phyloP scores from a whole-genome alignment of 371 early-diverging fungal genomes.

The Mortierella sp. region DNA sequence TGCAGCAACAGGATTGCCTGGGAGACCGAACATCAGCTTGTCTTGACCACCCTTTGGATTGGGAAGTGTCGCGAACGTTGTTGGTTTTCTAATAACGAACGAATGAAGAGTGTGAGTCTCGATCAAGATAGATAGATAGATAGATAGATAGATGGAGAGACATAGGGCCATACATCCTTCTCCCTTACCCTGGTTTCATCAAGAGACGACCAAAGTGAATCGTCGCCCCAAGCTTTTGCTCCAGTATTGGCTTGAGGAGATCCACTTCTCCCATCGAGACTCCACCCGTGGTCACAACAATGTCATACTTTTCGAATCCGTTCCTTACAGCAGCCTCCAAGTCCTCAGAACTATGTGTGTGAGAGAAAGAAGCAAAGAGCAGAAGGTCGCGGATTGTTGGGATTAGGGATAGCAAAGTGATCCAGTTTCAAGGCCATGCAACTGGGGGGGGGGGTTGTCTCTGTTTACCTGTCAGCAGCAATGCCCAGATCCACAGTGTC shows the following conservation, averaged over 20 bases:
- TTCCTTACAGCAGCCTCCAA: conserved; percentile 60
- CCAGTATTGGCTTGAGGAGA: conserved; percentile 86
- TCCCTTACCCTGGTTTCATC: conserved; percentile 87
- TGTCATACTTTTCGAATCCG: conserved; percentile 75
- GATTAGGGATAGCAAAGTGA: too few relatives aligned
- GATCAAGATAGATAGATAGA: not conserved
- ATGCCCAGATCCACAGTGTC: conserved; percentile 81
- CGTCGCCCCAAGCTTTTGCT: conserved; percentile 75
- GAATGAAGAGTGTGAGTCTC: not conserved
- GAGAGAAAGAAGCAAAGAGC: not conserved
- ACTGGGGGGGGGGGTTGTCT: too few relatives aligned
- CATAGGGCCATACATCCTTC: not conserved
- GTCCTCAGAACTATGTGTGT: conserved; percentile 57
- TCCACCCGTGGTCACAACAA: conserved; percentile 91
- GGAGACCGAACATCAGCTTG: conserved; percentile 85
- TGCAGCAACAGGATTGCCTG: conserved; percentile 95
- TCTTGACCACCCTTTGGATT: conserved; percentile 27
- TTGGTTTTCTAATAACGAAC: conserved; percentile 76
- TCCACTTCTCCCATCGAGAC: conserved; percentile 97
- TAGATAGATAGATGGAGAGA: not conserved
- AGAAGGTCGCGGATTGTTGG: too few relatives aligned
- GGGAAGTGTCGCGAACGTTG: conserved; percentile 87
- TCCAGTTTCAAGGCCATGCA: too few relatives aligned
- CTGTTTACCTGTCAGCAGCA: conserved; percentile 67
- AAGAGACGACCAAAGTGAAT: conserved; percentile 91